Conservation (phyloP, 2,329 filamentous ascomycete species). For the Calycina herbarum region DNA sequence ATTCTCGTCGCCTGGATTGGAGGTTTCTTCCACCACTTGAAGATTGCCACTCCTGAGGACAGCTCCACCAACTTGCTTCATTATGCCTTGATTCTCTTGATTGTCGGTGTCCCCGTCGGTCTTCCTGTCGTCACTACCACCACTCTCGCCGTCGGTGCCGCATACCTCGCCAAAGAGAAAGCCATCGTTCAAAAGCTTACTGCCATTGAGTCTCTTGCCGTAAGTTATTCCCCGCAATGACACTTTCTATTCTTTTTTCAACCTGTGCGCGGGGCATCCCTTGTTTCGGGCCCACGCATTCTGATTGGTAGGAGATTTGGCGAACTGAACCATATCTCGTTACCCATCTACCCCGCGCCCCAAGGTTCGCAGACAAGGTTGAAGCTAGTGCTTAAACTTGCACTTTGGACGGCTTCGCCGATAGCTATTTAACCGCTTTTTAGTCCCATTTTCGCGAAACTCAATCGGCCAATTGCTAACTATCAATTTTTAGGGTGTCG, state of each 20-base stretch:
- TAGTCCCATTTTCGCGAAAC: not conserved
- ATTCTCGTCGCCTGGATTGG: conserved; percentile 75
- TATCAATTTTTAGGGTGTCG: conserved; percentile 53
- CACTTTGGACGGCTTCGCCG: too few relatives aligned
- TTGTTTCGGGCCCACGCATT: not conserved
- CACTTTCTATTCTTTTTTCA: not conserved
- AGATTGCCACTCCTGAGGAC: conserved; percentile 58
- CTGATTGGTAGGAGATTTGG: not conserved
- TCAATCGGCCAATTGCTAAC: conserved; percentile 19
- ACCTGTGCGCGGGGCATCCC: not conserved
- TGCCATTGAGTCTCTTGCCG: conserved; percentile 71
- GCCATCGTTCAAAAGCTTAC: conserved; percentile 79
- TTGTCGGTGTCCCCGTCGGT: conserved; percentile 79
- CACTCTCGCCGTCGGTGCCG: conserved; percentile 73
- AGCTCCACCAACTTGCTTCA: conserved; percentile 65
- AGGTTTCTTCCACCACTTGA: conserved; percentile 72
- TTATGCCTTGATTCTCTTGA: conserved; percentile 69
- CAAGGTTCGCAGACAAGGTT: not conserved
- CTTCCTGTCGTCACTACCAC: conserved; percentile 78
- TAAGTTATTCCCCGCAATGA: conserved; percentile 23
- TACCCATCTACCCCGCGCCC: not conserved
- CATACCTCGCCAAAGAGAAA: conserved; percentile 75
- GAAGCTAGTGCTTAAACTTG: not conserved
- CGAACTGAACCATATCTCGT: not conserved
- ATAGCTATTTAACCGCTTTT: not conserved